These are phyloP conservation scores for Narthecium ossifragum DNA, from an alignment of 106 monocot species.

Conservation along the genomic window DNA sequence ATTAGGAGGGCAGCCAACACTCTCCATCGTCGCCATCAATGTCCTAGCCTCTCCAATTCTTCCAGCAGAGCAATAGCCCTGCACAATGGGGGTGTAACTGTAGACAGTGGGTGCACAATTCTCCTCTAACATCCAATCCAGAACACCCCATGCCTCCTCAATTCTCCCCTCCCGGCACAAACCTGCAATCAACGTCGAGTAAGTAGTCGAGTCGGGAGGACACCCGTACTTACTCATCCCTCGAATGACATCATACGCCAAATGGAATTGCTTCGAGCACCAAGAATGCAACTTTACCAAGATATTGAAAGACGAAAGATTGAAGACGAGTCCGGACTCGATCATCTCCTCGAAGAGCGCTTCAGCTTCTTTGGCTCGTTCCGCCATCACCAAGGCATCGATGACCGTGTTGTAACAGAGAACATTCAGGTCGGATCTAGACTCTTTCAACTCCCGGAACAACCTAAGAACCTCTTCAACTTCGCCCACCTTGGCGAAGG, in stretches of 20 bases:
- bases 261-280: background rate
- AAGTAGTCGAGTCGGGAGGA: background rate
- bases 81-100: slow-evolving; percentile 4
- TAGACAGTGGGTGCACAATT: background rate
- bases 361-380: background rate
- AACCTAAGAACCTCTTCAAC: slow-evolving; percentile 2
- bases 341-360: slow-evolving; percentile 5
- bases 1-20: background rate
- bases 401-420: slow-evolving; percentile 10
- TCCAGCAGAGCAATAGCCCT: slow-evolving; percentile 2
- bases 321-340: background rate
- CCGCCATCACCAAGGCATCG: background rate
- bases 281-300: slow-evolving; percentile 8
- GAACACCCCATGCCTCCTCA: background rate
- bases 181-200: slow-evolving; percentile 4
- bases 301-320: slow-evolving; percentile 1
- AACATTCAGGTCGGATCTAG: background rate
- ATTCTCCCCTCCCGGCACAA: background rate
- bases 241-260: background rate
- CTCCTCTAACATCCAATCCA: slow-evolving; percentile 2
- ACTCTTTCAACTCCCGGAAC: background rate
- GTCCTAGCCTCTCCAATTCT: background rate
- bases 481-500: background rate
- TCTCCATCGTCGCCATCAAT: background rate
- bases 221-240: background rate